Conservation (phyloP, 139 green algal genomes). For the Haematococcus lacustris region DNA sequence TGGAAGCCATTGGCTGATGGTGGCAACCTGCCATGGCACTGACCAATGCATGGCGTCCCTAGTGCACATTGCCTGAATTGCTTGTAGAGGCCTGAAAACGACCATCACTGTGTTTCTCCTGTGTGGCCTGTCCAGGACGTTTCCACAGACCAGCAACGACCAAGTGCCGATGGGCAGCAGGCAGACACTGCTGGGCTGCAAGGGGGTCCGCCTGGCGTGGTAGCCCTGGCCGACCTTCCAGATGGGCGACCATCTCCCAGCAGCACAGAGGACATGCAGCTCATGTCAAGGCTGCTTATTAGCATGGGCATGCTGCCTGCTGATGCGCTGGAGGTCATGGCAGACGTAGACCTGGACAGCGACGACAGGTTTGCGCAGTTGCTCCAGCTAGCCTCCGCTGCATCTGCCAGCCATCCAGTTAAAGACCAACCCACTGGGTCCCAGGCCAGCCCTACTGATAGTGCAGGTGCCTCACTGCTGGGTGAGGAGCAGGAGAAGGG, state of each 20-base stretch:
- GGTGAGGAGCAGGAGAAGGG: too few species aligned
- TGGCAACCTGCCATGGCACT: not conserved
- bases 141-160: not conserved
- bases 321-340: slow-evolving; percentile 2
- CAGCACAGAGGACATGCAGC: not conserved
- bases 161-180: not conserved
- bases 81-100: not conserved
- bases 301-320: not conserved
- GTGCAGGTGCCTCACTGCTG: not conserved
- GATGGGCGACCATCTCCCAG: not conserved
- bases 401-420: not conserved
- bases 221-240: not conserved
- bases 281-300: not conserved
- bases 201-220: not conserved
- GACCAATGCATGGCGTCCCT: not conserved
- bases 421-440: not conserved
- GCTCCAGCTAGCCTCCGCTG: not conserved
- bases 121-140: not conserved
- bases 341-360: not conserved
- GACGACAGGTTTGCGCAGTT: not conserved
- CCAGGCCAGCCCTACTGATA: not conserved
- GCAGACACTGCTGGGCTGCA: not conserved
- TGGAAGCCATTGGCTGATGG: not conserved
- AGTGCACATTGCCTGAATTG: not conserved
- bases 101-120: not conserved